phyloP scores from a whole-genome alignment of 768 basidiomycete species.

The Botryobasidium botryosum region DNA sequence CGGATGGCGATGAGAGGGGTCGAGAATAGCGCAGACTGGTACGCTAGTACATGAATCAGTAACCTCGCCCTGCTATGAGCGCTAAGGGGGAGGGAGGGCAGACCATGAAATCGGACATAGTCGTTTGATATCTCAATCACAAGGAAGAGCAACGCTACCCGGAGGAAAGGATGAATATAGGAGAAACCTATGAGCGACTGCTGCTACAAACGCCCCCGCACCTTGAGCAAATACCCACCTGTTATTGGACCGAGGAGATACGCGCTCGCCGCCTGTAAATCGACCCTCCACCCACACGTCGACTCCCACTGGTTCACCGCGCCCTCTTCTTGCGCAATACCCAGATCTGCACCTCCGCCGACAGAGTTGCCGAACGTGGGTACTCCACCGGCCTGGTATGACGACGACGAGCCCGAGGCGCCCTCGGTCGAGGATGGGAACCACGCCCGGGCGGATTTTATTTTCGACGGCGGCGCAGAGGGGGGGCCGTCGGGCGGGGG shows the following conservation, averaged over 20 bases:
- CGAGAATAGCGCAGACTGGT: constrained; percentile 58
- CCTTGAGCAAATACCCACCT: constrained; percentile 36
- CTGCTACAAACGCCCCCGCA: neutral
- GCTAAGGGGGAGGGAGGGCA: neutral
- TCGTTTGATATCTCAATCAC: constrained; percentile 65
- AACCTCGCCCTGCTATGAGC: neutral
- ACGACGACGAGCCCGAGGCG: constrained; percentile 18
- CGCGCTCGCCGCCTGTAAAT: constrained; percentile 43
- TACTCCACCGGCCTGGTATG: constrained; percentile 56
- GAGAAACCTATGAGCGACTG: neutral
- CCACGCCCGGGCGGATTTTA: neutral
- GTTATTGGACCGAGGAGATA: constrained; percentile 58
- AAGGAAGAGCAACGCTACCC: constrained; percentile 46
- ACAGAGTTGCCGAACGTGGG: constrained; percentile 36
- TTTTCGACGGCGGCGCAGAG: neutral
- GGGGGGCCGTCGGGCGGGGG: constrained; percentile 25
- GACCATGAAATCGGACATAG: constrained; percentile 64
- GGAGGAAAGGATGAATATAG: constrained; percentile 1
- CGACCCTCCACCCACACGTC: constrained; percentile 45
- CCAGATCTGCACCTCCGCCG: constrained; percentile 19
- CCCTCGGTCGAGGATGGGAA: constrained; percentile 25
- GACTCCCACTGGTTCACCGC: constrained; percentile 53
- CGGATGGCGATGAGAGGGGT: constrained; percentile 42
- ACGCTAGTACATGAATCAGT: constrained; percentile 29
- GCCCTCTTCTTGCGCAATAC: constrained; percentile 25